phyloP scores from a whole-genome alignment of 257 asterid genomes.

The Nicotiana undulata region DNA sequence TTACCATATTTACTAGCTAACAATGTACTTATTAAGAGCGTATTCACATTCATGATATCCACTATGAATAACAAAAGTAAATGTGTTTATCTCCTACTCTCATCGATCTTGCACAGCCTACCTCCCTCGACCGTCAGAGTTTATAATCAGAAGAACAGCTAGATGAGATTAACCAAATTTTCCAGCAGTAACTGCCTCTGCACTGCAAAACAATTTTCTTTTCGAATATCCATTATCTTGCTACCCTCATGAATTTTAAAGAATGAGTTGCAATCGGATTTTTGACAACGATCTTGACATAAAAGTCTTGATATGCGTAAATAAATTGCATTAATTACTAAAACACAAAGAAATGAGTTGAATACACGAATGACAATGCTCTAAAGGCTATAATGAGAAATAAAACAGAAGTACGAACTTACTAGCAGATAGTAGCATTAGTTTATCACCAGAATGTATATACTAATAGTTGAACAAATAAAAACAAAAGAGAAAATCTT shows the following conservation, averaged over 20 bases:
- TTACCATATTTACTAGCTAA: not conserved
- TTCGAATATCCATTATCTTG: not conserved
- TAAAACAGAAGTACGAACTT: not conserved
- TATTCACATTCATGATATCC: not conserved
- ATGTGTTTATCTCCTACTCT: not conserved
- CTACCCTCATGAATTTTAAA: not conserved
- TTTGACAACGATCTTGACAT: not conserved
- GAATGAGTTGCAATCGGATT: not conserved
- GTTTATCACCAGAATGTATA: not conserved
- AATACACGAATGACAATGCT: not conserved
- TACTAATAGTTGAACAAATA: not conserved
- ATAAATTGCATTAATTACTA: not conserved
- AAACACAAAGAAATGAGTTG: not conserved
- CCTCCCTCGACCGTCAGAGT: not conserved
- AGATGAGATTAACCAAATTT: not conserved
- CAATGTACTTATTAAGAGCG: too few relatives aligned
- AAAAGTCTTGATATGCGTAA: not conserved
- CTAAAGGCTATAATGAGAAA: not conserved
- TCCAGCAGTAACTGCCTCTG: not conserved
- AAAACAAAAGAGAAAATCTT: not conserved
- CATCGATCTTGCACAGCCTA: not conserved
- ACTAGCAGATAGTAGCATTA: not conserved
- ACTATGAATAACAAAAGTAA: not conserved
- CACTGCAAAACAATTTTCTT: not conserved
- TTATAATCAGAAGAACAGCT: not conserved